These are phyloP conservation scores for Carpinus fangiana DNA, from an alignment of 306 rosid species.

Conservation along the genomic window DNA sequence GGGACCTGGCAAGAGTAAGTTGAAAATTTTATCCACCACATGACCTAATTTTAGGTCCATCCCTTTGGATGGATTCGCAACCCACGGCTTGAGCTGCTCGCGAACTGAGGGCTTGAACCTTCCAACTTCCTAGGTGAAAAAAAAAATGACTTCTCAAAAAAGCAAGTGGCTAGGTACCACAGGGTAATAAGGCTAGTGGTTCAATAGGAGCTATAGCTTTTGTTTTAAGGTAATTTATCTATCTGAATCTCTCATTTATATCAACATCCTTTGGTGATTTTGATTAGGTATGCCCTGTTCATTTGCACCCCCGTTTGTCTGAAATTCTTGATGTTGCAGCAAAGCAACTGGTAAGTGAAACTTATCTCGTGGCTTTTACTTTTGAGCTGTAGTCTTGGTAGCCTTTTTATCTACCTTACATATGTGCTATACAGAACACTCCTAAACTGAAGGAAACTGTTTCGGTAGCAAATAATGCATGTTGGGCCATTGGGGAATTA, in stretches of 20 bases:
- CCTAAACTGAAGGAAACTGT: constrained; percentile 77
- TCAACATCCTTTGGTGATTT: constrained; percentile 24
- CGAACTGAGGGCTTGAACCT: constrained; percentile 6
- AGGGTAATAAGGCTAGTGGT: constrained; percentile 8
- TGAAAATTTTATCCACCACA: constrained; percentile 8
- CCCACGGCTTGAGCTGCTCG: background rate
- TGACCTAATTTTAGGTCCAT: constrained; percentile 8
- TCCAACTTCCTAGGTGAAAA: background rate
- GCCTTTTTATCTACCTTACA: constrained; percentile 25
- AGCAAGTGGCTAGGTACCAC: constrained; percentile 8
- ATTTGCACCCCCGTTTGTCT: constrained; percentile 78
- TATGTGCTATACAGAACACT: constrained; percentile 55
- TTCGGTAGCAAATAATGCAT: constrained; percentile 98
- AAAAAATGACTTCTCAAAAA: background rate
- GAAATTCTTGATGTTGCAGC: constrained; percentile 87
- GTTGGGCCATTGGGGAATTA: constrained; percentile 98
- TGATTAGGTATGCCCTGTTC: constrained; percentile 80
- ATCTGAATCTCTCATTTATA: constrained; percentile 11
- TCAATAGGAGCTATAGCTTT: background rate
- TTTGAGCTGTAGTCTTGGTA: constrained; percentile 7
- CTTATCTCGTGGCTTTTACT: constrained; percentile 13
- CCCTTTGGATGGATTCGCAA: background rate
- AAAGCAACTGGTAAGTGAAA: constrained; percentile 82
- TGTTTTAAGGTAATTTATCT: background rate
- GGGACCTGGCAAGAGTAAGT: constrained; percentile 99